phyloP scores from a whole-genome alignment of 371 early-diverging fungal genomes.

The Thermomucor indicae-seudaticae region DNA sequence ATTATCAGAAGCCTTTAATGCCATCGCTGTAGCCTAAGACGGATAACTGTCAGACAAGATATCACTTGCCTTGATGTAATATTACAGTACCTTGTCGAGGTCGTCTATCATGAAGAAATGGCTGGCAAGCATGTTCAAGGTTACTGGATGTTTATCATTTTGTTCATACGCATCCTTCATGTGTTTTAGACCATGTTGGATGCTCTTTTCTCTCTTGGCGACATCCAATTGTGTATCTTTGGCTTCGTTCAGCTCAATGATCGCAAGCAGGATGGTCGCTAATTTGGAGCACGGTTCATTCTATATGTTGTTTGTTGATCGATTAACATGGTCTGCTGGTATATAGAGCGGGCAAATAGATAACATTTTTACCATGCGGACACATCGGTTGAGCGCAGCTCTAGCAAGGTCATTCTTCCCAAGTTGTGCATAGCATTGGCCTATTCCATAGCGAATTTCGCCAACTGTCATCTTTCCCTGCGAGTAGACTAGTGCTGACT shows the following conservation, averaged over 20 bases:
- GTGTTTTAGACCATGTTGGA: slow-evolving; percentile 38
- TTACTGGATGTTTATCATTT: slow-evolving; percentile 48
- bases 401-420: slow-evolving; percentile 68
- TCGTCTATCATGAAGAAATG: slow-evolving; percentile 50
- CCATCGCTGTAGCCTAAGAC: slow-evolving; percentile 39
- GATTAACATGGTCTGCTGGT: no score
- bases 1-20: slow-evolving; percentile 37
- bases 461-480: slow-evolving; percentile 41
- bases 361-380: slow-evolving; percentile 49
- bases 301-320: no score
- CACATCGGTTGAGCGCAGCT: slow-evolving; percentile 66
- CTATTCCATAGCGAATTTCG: slow-evolving; percentile 85
- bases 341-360: no score
- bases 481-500: slow-evolving; percentile 59
- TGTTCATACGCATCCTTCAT: slow-evolving; percentile 48
- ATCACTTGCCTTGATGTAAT: no score
- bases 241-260: slow-evolving; percentile 74
- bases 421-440: slow-evolving; percentile 77
- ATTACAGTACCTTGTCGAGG: slow-evolving; percentile 35
- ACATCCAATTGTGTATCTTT: slow-evolving; percentile 36
- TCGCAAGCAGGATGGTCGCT: slow-evolving; percentile 68
- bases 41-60: no score
- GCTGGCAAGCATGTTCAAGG: slow-evolving; percentile 53
- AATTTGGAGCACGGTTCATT: no score
- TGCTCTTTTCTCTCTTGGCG: slow-evolving; percentile 28